Base-by-base conservation (phyloP, 2,329 filamentous ascomycete species). In the Colletotrichum simmondsii region DNA sequence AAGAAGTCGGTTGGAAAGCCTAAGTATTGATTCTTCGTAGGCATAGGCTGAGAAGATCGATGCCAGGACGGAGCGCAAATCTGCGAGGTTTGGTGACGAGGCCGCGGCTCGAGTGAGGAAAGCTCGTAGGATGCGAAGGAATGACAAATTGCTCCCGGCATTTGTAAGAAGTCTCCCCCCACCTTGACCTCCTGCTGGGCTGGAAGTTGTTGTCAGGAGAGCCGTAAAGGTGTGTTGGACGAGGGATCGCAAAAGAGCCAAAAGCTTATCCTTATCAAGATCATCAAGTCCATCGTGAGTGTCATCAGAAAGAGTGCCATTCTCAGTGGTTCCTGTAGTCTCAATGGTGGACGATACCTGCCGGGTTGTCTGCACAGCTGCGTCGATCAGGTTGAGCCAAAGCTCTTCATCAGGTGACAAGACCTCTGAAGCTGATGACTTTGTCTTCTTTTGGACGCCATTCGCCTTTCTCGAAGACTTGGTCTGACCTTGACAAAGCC, bases 41-140 rank as follows among this genome's bases (percentile, higher is more conserved):
- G 95, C 93, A 80, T 99, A 99, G 0, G 97, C 96, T 0, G 96
- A 92, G 83, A 99, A 98, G 68, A 99, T 96, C 14, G 95, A 97
- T 1, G 91, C 87, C 2, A 99, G 89, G 0, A 98, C 95, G 7
- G 90, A 90, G 57, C 97, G 93, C 3, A 99, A 88, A 79, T 98
- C 95, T 1, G 94, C 92, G 2, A 99, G 87, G 14, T 94, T 97
- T 0, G 97, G 95, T 0, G 95, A 97, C 22, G 92, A 92, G 28
- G 90, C 89, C 0, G 95, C 93, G 0, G 95, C 96, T 58, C 94
- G 91, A 0, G 93, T 91, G 35, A 99, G 90, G 81, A 99, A 99
- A 6, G 94, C 93, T 61, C 95, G 92, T 16, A 99, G 87, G 75
- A 99, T 94, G 69, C 93, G 93, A 12, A 99, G 88, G 81, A 99